Base-by-base conservation (phyloP, 2,329 filamentous ascomycete species). In the Colletotrichum musae region DNA sequence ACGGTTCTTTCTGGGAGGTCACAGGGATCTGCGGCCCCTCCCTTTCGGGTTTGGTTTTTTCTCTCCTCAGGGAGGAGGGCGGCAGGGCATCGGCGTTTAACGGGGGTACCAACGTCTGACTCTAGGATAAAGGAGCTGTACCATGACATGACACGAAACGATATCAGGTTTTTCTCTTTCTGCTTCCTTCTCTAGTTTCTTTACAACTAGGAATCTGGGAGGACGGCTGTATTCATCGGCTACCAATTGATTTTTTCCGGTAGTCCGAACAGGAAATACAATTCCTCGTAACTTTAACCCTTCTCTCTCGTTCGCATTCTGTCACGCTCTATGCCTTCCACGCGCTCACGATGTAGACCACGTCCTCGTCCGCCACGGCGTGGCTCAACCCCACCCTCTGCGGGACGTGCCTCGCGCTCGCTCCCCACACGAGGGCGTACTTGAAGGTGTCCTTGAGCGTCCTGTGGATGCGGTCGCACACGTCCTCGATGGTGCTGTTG, bases 361-460 rank as follows among this genome's bases (percentile, higher is more conserved):
- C 89, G 76, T 92, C 90, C 78, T 92, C 89, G 72, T 92, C 90
- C 2, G 86, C 82, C 52, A 99, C 95, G 13, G 89, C 76, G 85
- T 99, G 96, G 6, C 89, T 86, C 76, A 99, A 81, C 1, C 96
- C 97, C 45, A 98, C 95, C 71, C 96, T 87, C 85, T 99, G 96
- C 43, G 97, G 96, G 43, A 98, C 87, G 85, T 99, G 97, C 76
- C 94, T 91, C 43, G 96, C 96, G 81, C 95, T 98, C 18, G 95
- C 95, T 5, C 96, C 96, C 97, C 97, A 99, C 0, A 99, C 96
- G 73, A 98, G 83, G 3, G 96, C 97, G 83, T 98, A 98, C 86
- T 98, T 99, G 88, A 98, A 99, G 5, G 94, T 97, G 72, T 99
- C 97, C 88, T 98, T 99, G 73, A 99, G 84, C 28, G 91, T 96